Evolutionary conservation across 1,284 basidiomycete species (phyloP).

Genomic region (Cutaneotrichosporon sp.): DNA sequence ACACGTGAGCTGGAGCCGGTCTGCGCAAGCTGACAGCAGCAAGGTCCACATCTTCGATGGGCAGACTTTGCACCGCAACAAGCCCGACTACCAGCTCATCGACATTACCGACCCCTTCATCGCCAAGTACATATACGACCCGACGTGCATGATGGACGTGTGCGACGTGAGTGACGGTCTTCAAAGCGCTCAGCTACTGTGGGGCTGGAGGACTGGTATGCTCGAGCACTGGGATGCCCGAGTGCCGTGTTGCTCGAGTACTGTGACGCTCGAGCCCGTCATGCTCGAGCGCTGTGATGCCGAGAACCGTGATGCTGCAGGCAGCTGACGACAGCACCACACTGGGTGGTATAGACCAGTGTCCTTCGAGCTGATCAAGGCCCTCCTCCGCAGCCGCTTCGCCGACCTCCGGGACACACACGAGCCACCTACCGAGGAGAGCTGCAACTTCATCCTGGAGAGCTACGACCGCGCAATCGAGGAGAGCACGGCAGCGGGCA

Average conservation of each 20-base stretch:
- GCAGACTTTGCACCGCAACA: conserved; percentile 69
- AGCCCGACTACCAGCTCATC: conserved; percentile 88
- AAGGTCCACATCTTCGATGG: conserved; percentile 87
- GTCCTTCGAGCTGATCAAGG: conserved; percentile 77
- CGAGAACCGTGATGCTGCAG: no score
- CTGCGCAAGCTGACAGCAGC: conserved; percentile 10
- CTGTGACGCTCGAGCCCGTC: no score
- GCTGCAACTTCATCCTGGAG: conserved; percentile 16
- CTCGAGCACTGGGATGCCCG: no score
- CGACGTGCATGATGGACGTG: conserved; percentile 61
- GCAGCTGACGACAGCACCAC: conserved; percentile 16
- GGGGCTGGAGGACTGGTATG: no score
- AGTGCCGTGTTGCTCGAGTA: no score
- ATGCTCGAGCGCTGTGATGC: no score
- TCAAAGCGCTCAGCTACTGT: no score
- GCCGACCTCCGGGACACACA: conserved; percentile 68
- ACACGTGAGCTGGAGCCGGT: conserved; percentile 37
- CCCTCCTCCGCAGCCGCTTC: conserved; percentile 81
- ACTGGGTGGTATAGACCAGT: conserved; percentile 76
- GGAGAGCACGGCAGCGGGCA: neutral
- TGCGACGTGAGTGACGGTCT: conserved; percentile 69
- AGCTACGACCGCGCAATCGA: conserved; percentile 18
- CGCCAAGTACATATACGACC: conserved; percentile 72
- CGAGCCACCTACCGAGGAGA: conserved; percentile 17
- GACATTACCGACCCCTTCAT: conserved; percentile 86